Base-by-base conservation (phyloP, 1,284 basidiomycete species). In the Austropuccinia psidii region DNA sequence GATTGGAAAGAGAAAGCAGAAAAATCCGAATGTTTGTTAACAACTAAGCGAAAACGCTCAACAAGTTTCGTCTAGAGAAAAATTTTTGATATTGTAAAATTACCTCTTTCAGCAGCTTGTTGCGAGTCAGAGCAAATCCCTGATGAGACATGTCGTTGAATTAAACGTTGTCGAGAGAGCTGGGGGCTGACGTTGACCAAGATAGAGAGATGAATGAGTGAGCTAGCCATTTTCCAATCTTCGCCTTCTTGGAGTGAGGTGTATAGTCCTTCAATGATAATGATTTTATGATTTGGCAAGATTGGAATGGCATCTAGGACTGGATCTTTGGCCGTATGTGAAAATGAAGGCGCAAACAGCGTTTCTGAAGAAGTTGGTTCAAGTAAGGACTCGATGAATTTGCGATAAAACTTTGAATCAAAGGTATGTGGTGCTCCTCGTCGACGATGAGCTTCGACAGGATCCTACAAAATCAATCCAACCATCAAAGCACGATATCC, bases 251-350 rank as follows among this genome's bases (percentile, higher is more conserved):
- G 4, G 33, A 72, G 41, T 15, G 60, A 45, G 2, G 58, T 58
- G 47, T 72, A 72, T 11, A 72, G 58, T 15, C 68, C 69, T 37
- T 72, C 69, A 33, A 72, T 31, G 19, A 72, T 33, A 15, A 72
- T 35, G 45, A 72, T 61, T 37, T 35, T n/a, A 13, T 72, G 57
- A 27, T 47, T 2, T 2, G 55, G 57, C 24, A 24, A n/a, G 21
- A 62, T 39, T 37, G 31, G 4, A 7, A 62, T 24, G 13, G 39
- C 57, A 62, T 43, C 49, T 5, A 21, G 27, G 6, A 72, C 31
- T 3, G 69, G 69, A 41, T 70, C 58, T 29, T 72, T 72, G 1
- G 17, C 19, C n/a, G 69, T 21, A 33, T 72, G 69, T 33, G 69
- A 72, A 27, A 72, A 72, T n/a, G 33, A 17, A 17, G 69, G 69